Evolutionary conservation across 768 basidiomycete genomes (phyloP), one percentile per base, ranked within the genome.

Genomic region (Tephrocybe sp.): DNA sequence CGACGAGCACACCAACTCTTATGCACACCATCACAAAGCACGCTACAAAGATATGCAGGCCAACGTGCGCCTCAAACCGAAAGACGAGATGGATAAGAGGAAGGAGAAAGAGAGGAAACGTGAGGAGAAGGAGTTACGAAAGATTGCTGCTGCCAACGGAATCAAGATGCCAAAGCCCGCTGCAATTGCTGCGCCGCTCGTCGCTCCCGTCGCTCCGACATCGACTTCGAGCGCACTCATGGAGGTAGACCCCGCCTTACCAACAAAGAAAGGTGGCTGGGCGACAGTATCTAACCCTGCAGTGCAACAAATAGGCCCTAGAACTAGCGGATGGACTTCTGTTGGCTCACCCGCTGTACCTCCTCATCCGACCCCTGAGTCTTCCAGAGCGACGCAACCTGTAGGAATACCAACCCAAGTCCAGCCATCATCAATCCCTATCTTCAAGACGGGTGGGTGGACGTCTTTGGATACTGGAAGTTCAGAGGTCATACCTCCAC

Each of bases 1-100:
- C 58, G 91, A 92, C 55, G 91, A 92, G 60, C 91, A 93, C 65
- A 88, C 87, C 46, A 92, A 91, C 60, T 91, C 91, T 6, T 91
- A 91, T 56, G 87, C 88, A 0, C 89, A 91, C 60, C 87, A 89
- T 58, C 90, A 91, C 69, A 91, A 87, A 67, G 84, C 84, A 29
- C 84, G 91, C 42, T 78, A 84, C 63, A 84, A 72, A 57, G 89
- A 91, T 57, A 88, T 91, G 87, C 86, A 90, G 69, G 80, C 82
- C 23, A 82, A 82, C 42, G 79, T 79, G 42, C 82, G 85, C 10
- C 67, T 81, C n/a, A 80, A 81, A 47, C 76, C 77, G 13, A 73
- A 80, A 57, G 85, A 80, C 49, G 88, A 88, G 45, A 56, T 82
- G 13, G 86, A 88, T 53, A 86, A 77, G 58, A 79, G 86, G 42